phyloP scores from a whole-genome alignment of 768 basidiomycete species.

The Dendrothele bispora region DNA sequence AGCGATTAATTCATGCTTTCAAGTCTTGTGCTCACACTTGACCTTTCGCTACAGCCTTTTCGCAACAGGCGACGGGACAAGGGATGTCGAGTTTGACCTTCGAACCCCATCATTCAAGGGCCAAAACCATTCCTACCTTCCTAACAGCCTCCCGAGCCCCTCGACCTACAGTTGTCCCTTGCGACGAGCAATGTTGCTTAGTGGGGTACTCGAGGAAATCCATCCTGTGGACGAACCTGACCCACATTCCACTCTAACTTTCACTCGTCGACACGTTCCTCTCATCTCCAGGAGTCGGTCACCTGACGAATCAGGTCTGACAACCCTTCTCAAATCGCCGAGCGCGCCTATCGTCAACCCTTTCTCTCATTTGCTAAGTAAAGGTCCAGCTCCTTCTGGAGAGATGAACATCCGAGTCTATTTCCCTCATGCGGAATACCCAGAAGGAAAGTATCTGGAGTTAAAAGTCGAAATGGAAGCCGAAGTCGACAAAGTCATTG shows the following conservation, averaged over 20 bases:
- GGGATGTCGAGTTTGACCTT: too few species aligned
- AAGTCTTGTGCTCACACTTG: too few species aligned
- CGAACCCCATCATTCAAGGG: too few species aligned
- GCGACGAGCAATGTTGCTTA: background rate
- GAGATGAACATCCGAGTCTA: conserved; percentile 52
- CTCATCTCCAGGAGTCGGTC: background rate
- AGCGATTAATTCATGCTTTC: too few species aligned
- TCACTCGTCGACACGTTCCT: background rate
- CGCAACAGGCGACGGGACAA: too few species aligned
- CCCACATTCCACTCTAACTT: background rate
- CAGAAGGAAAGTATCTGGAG: conserved; percentile 40
- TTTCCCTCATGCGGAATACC: conserved; percentile 60
- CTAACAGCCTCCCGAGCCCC: background rate
- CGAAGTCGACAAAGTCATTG: conserved; percentile 74
- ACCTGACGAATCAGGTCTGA: background rate
- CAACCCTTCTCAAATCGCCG: background rate
- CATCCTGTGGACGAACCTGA: background rate
- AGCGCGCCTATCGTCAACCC: background rate
- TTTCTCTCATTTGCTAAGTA: background rate
- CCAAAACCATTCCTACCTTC: too few species aligned
- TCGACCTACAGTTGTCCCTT: background rate
- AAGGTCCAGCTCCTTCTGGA: conserved; percentile 20
- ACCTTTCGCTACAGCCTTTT: too few species aligned
- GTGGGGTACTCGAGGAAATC: conserved; percentile 1
- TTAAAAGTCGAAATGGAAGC: conserved; percentile 61